phyloP scores from a whole-genome alignment of 108 stramenopile genomes.

The Aureococcus anophagefferens region DNA sequence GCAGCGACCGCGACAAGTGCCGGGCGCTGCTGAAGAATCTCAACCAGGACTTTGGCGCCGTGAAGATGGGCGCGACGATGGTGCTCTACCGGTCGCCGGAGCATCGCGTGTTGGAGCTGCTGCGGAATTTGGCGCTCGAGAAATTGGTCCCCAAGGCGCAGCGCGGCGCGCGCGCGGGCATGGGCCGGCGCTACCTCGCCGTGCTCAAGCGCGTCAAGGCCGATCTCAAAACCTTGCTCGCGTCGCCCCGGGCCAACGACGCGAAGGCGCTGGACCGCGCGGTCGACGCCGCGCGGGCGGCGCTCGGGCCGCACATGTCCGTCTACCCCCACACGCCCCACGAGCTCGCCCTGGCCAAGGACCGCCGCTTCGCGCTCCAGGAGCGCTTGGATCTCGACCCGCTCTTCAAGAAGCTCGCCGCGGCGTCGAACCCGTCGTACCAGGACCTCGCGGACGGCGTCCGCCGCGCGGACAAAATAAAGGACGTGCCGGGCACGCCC shows the following conservation, averaged over 20 bases:
- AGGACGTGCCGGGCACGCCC: constrained; percentile 17
- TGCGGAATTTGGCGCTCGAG: constrained; percentile 43
- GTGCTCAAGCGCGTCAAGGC: constrained; percentile 2
- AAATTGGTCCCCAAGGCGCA: constrained; percentile 35
- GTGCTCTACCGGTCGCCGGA: constrained; percentile 17
- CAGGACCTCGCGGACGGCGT: constrained; percentile 17
- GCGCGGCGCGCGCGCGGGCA: constrained; percentile 22
- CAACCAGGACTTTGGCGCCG: constrained; percentile 12
- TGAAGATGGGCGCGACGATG: constrained; percentile 22
- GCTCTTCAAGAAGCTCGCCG: constrained; percentile 5
- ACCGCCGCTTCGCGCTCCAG: constrained; percentile 4
- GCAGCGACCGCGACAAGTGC: constrained; percentile 13
- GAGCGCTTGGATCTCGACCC: constrained; percentile 11
- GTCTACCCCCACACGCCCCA: constrained; percentile 10
- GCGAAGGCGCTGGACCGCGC: constrained; percentile 14
- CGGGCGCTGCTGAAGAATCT: constrained; percentile 8
- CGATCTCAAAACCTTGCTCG: too few relatives aligned
- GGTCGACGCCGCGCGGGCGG: constrained; percentile 4
- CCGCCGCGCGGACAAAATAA: constrained; percentile 13
- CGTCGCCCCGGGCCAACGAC: constrained; percentile 10
- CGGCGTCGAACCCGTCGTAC: too few relatives aligned
- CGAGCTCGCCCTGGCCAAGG: constrained; percentile 13
- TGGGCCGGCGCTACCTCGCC: constrained; percentile 14
- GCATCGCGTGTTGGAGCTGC: constrained; percentile 35
- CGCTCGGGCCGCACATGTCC: constrained; percentile 11